Base-by-base conservation (phyloP, 73 alveolate genomes). In the Durusdinium trenchii region DNA sequence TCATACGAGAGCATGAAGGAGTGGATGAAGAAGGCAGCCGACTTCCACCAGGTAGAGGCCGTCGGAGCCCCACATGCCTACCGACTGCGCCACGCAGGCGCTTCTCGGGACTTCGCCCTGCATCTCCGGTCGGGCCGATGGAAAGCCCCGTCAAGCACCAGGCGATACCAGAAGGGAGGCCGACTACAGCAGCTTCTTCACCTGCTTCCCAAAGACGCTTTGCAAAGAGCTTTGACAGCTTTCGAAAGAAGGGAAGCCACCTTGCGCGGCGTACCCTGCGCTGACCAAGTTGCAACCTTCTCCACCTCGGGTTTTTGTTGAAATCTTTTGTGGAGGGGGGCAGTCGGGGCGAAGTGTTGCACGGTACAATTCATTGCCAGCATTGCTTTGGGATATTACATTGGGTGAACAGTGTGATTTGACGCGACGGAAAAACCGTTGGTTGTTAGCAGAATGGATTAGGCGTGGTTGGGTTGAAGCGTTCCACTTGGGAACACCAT, bases 41-140 rank as follows among this genome's bases (percentile, higher is more conserved):
- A 6, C 36, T 2, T 36, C 48, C 69, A 36, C 51, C n/a, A 38
- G n/a, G 12, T 83, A 76, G 51, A 26, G 2, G n/a, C 20, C 0
- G 40, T 79, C 14, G 94, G 94, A 35, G 54, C n/a, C 38, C 78
- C 94, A 3, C 94, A 84, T 50, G 50, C 94, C 1, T 84, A 84
- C n/a, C 94, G 94, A 1, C 75, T 84, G 0, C 78, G 94, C 0
- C 94, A 84, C 50, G 94, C 52, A 47, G 94, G 94, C 1, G 75
- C 94, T 30, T 23, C 50, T 42, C 75, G 94, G 76, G 94, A 84
- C 28, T 9, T 52, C 28, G 52, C n/a, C 42, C 52, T 6, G 2
- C 38, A 50, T 3, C 5, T 1, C 36, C 71, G 94, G 45, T 16
- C 54, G 18, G 94, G 94, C 38, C 3, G 94, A 18, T 84, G 94